Base-by-base conservation (phyloP, 495 filamentous ascomycete genomes). In the Pseudoneurospora amorphoporcata region DNA sequence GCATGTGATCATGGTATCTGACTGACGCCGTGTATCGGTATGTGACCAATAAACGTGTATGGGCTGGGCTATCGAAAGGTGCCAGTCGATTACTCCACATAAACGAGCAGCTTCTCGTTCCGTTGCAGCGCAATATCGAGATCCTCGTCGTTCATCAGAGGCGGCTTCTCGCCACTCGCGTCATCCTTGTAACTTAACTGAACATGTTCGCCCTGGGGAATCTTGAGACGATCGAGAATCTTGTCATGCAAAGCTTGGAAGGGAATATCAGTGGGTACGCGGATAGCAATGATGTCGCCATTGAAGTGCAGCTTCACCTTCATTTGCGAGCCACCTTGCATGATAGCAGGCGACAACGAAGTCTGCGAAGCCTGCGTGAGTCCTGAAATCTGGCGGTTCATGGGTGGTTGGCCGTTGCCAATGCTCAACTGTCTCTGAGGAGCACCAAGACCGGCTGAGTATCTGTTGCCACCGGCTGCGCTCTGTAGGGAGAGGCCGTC, bases 301-400 rank as follows among this genome's bases (percentile, higher is more conserved):
- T 92, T 88, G 83, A 93, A 96, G 82, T 91, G 94, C 43, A 98
- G 90, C 83, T 99, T 99, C 79, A 99, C 92, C 81, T 97, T 98
- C 82, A 97, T 89, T 85, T 78, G 79, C 8, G 80, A 75, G 16
- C 79, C 72, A 19, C 80, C 79, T 32, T 80, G 79, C 69, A 81
- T 80, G 42, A 83, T 79, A 4, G 82, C 85, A 1, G 86, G 85
- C 7, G 86, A 86, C 43, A 85, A 77, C 5, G 88, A 90, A 4
- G 82, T 82, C 76, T 85, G 83, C 0, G 92, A 93, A 3, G 88
- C 86, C 73, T 93, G 91, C 2, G 92, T 92, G 19, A 94, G 84
- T 10, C 90, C 91, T 71, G 91, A 93, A 7, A 88, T 80, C 75
- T 95, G 91, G 23, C 92, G 91, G 70, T 89, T 86, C 86, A 92